A percentile compares a stretch with the other conserved stretches of the same genome.
Conservation (phyloP, 2,329 filamentous ascomycete genomes). For the Pyrenochaeta sp. region DNA sequence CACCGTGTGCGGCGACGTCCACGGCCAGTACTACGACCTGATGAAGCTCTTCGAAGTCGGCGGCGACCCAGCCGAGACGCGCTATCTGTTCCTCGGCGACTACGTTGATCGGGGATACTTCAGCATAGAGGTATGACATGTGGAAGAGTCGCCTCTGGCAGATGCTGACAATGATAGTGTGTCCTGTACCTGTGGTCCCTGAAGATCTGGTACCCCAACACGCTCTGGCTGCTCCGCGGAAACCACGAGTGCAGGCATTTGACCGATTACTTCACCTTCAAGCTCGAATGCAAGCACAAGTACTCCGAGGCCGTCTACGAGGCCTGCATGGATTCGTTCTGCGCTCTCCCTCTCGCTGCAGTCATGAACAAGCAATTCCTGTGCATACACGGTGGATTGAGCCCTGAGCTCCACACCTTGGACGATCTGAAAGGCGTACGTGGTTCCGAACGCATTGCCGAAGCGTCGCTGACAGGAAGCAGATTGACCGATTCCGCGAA, state of each 20-base stretch:
- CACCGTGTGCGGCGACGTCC: conserved; percentile 97
- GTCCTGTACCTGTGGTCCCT: conserved; percentile 97
- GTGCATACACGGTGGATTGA: conserved; percentile 96
- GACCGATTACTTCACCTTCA: conserved; percentile 99
- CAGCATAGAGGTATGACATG: conserved; percentile 78
- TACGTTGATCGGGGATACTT: conserved; percentile 99
- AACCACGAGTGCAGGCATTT: conserved; percentile 99
- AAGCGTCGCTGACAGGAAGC: conserved; percentile 25
- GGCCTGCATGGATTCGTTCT: conserved; percentile 98
- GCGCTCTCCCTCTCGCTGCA: conserved; percentile 87
- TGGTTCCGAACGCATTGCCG: neutral
- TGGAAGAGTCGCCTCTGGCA: neutral
- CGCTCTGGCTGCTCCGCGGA: conserved; percentile 93
- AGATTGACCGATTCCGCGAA: conserved; percentile 98
- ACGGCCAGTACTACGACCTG: conserved; percentile 98
- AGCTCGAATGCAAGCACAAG: conserved; percentile 99
- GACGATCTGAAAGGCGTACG: conserved; percentile 89
- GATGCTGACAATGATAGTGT: conserved; percentile 64
- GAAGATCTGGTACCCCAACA: conserved; percentile 99
- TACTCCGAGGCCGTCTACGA: conserved; percentile 97
- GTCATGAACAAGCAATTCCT: conserved; percentile 99
- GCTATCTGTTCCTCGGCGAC: conserved; percentile 96
- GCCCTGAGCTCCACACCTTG: conserved; percentile 92
- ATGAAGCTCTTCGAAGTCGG: conserved; percentile 99
- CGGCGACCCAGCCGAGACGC: conserved; percentile 92